phyloP scores from a whole-genome alignment of 441 rosid species.

The Mallotus repandus region DNA sequence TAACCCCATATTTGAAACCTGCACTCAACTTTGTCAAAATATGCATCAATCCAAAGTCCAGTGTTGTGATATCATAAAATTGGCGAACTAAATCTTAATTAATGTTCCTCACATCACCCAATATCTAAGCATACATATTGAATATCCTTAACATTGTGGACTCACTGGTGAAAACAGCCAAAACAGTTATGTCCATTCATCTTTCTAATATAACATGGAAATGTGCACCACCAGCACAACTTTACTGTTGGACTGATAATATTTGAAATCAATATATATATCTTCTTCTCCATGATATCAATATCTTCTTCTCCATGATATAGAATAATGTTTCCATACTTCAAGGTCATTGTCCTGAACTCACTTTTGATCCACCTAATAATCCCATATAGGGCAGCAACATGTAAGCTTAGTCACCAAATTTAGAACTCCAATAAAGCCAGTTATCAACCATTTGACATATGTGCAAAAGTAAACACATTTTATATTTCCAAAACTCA shows the following conservation, averaged over 20 bases:
- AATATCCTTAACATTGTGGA: neutral
- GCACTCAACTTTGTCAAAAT: neutral
- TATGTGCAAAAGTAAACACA: too few relatives aligned
- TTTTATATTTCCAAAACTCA: neutral
- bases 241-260: neutral
- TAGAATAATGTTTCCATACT: conserved; percentile 1
- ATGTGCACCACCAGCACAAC: neutral
- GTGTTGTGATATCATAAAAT: neutral
- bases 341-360: neutral
- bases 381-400: neutral
- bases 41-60: neutral
- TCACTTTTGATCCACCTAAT: neutral
- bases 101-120: neutral
- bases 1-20: neutral
- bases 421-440: neutral
- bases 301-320: neutral
- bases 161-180: neutral
- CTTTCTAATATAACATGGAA: neutral
- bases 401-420: neutral
- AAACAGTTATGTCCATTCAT: neutral
- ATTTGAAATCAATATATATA: neutral
- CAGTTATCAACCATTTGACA: neutral
- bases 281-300: neutral
- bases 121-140: neutral
- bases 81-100: neutral